Conservation (phyloP, 2,329 filamentous ascomycete genomes). For the Moelleriella libera region DNA sequence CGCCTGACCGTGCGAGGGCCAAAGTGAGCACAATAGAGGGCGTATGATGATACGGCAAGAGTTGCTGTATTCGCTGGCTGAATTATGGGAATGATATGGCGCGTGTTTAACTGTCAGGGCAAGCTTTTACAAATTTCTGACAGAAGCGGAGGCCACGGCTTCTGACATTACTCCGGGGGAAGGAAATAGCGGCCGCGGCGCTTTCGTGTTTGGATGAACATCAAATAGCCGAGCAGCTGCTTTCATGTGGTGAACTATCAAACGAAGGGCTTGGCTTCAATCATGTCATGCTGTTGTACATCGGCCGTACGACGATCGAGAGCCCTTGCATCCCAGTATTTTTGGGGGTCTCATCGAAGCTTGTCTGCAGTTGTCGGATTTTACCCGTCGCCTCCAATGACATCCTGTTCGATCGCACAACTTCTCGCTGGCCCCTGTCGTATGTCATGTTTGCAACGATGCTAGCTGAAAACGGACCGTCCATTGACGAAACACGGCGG, state of each 20-base stretch:
- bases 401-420: conserved; percentile 3
- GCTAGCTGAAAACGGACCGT: conserved; percentile 5
- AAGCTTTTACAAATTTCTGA: neutral
- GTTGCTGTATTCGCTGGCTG: neutral
- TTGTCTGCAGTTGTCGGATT: conserved; percentile 3
- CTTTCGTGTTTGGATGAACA: neutral
- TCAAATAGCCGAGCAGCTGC: conserved; percentile 4
- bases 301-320: conserved; percentile 4
- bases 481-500: conserved; percentile 5
- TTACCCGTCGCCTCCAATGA: conserved; percentile 1
- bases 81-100: neutral
- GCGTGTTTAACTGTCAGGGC: neutral
- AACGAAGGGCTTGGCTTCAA: conserved; percentile 1
- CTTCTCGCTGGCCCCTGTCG: conserved; percentile 1
- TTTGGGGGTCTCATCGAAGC: conserved; percentile 3
- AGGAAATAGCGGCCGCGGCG: neutral
- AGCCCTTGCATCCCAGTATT: conserved; percentile 1
- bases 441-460: conserved; percentile 5
- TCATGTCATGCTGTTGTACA: conserved; percentile 6
- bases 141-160: neutral
- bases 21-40: too few species aligned
- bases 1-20: too few species aligned
- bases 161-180: neutral
- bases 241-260: neutral
- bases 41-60: neutral